Evolutionary conservation across 352 stramenopile species (phyloP).

Genomic region (Pelagophyceae sp.): DNA sequence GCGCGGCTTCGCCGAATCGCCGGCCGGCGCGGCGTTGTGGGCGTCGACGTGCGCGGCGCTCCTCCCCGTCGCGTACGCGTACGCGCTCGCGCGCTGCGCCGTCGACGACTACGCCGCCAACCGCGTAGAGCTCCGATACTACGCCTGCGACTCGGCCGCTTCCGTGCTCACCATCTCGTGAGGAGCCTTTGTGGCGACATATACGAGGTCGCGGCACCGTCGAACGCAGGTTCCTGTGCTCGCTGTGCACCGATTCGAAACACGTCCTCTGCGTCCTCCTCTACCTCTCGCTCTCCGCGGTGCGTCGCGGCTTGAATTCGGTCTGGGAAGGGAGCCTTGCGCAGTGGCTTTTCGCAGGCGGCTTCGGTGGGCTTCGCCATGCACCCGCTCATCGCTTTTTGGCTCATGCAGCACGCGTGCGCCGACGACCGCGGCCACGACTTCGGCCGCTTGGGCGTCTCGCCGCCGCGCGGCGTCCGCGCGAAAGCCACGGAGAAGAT

Average conservation of each 20-base stretch:
- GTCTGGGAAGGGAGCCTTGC: neutral
- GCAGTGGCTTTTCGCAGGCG: slow-evolving; percentile 14
- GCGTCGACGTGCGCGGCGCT: slow-evolving; percentile 20
- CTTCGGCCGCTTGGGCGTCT: neutral
- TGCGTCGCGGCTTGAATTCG: too few relatives aligned
- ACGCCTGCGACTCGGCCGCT: slow-evolving; percentile 19
- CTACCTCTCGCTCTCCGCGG: slow-evolving; percentile 8
- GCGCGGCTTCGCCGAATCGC: neutral
- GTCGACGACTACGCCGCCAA: slow-evolving; percentile 18
- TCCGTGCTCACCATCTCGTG: neutral
- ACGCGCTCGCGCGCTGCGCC: slow-evolving; percentile 14
- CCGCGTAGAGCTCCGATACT: slow-evolving; percentile 20
- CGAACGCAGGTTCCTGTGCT: too few relatives aligned
- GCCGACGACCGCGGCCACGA: neutral
- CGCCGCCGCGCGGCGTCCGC: neutral
- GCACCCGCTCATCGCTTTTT: slow-evolving; percentile 34
- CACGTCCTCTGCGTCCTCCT: slow-evolving; percentile 17
- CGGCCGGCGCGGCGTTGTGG: slow-evolving; percentile 13
- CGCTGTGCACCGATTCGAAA: too few relatives aligned
- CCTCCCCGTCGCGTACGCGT: slow-evolving; percentile 29
- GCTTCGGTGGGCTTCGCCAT: slow-evolving; percentile 20
- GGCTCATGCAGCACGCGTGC: slow-evolving; percentile 32
- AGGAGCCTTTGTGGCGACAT: too few relatives aligned
- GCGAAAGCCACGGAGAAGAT: neutral
- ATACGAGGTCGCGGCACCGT: too few relatives aligned